Conservation (phyloP, 2,329 filamentous ascomycete species). For the Pseudophaeomoniella oleicola region DNA sequence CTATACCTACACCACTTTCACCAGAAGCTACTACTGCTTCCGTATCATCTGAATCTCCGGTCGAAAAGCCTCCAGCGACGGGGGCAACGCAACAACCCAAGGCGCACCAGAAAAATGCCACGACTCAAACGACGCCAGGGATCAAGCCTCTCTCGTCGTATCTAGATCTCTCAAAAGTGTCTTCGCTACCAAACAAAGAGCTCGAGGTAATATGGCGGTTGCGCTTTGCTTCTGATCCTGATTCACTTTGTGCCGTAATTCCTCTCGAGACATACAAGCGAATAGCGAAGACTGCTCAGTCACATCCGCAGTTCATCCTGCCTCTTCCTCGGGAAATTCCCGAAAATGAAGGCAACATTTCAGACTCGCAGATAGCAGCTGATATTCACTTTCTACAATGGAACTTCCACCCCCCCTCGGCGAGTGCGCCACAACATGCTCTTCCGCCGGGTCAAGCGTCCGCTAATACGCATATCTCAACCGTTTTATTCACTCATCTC, state of each 20-base stretch:
- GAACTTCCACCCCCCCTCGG: constrained; percentile 62
- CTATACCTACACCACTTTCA: constrained; percentile 20
- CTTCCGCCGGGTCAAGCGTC: constrained; percentile 18
- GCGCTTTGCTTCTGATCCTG: constrained; percentile 58
- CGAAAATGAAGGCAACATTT: constrained; percentile 8
- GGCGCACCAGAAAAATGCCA: constrained; percentile 13
- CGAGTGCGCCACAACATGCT: constrained; percentile 16
- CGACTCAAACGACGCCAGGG: constrained; percentile 22
- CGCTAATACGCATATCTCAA: constrained; percentile 44
- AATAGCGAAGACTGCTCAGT: constrained; percentile 57
- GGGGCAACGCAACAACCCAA: constrained; percentile 22
- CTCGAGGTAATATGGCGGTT: constrained; percentile 83
- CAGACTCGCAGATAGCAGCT: constrained; percentile 38
- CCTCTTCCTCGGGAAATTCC: constrained; percentile 47
- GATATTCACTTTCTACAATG: constrained; percentile 97
- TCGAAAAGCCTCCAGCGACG: constrained; percentile 16
- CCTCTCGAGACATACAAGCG: constrained; percentile 57
- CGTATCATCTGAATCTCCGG: constrained; percentile 6
- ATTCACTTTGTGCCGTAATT: constrained; percentile 72
- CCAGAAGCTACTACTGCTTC: constrained; percentile 5
- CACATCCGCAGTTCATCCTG: constrained; percentile 78
- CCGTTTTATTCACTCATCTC: constrained; percentile 84
- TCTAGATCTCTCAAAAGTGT: constrained; percentile 68
- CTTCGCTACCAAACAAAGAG: constrained; percentile 60
- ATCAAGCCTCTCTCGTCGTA: constrained; percentile 53